Evolutionary conservation across 2,329 filamentous ascomycete species (phyloP).

Genomic region (Curvularia sp.): DNA sequence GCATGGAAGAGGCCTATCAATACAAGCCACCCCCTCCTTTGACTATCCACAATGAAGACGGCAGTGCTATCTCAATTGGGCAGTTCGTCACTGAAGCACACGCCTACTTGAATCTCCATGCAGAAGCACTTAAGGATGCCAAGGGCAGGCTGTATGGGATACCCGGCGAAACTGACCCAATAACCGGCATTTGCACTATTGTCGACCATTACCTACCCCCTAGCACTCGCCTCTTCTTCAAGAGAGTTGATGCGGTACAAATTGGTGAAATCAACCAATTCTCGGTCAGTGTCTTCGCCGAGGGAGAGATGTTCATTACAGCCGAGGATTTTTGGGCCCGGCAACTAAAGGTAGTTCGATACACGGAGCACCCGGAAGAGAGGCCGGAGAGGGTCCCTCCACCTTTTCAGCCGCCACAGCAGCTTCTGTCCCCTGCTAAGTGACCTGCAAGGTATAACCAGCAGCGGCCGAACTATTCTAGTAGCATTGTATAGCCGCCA

Average conservation of each 20-base stretch:
- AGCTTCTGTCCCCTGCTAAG: neutral
- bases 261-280: neutral
- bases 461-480: neutral
- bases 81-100: constrained; percentile 19
- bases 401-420: neutral
- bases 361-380: neutral
- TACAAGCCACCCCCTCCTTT: constrained; percentile 9
- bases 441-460: neutral
- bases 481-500: neutral
- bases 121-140: neutral
- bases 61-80: constrained; percentile 7
- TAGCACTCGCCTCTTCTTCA: neutral
- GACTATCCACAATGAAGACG: constrained; percentile 15
- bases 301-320: neutral
- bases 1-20: constrained; percentile 6
- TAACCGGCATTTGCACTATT: neutral
- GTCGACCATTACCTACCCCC: neutral
- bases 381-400: neutral
- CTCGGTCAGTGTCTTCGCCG: neutral
- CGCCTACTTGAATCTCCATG: constrained; percentile 1
- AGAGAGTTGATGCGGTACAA: neutral
- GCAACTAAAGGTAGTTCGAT: neutral
- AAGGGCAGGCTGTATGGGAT: neutral
- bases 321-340: neutral
- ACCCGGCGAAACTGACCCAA: neutral